Conservation (phyloP, 1,139 yeast species). For the Suhomyces chickasaworum region DNA sequence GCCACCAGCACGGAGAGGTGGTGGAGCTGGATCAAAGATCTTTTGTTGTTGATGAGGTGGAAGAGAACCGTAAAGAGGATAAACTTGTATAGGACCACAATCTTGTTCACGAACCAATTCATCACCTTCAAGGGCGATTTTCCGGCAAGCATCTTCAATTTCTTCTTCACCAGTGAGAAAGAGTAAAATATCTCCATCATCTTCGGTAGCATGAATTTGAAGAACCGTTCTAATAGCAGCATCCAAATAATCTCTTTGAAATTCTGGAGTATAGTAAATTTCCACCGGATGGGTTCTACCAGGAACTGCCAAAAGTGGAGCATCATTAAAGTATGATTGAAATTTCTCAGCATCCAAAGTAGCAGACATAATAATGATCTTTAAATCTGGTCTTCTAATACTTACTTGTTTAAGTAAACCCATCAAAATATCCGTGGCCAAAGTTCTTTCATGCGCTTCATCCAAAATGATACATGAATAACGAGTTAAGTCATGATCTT, state of each 20-base stretch:
- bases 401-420: slow-evolving; percentile 87
- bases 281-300: slow-evolving; percentile 99
- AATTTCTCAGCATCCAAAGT: slow-evolving; percentile 97
- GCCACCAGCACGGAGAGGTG: slow-evolving; percentile 60
- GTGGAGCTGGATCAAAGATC: slow-evolving; percentile 90
- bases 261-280: slow-evolving; percentile 94
- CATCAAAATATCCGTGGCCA: slow-evolving; percentile 96
- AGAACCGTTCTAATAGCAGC: slow-evolving; percentile 93
- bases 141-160: slow-evolving; percentile 94
- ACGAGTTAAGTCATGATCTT: slow-evolving; percentile 76
- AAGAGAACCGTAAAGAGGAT: slow-evolving; percentile 92
- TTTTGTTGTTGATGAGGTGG: slow-evolving; percentile 95
- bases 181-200: slow-evolving; percentile 84
- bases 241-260: slow-evolving; percentile 90
- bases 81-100: slow-evolving; percentile 85
- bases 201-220: slow-evolving; percentile 96
- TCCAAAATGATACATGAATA: slow-evolving; percentile 92
- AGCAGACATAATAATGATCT: slow-evolving; percentile 95
- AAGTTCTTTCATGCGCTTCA: slow-evolving; percentile 98
- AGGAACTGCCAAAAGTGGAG: slow-evolving; percentile 94
- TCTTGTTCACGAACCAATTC: slow-evolving; percentile 84
- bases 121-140: slow-evolving; percentile 84
- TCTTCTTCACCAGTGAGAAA: slow-evolving; percentile 98
- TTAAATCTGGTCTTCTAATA: slow-evolving; percentile 78
- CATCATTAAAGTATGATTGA: slow-evolving; percentile 83